These are phyloP conservation scores for Syzygium aqueum DNA, from an alignment of 345 rosid genomes.

Conservation along the genomic window DNA sequence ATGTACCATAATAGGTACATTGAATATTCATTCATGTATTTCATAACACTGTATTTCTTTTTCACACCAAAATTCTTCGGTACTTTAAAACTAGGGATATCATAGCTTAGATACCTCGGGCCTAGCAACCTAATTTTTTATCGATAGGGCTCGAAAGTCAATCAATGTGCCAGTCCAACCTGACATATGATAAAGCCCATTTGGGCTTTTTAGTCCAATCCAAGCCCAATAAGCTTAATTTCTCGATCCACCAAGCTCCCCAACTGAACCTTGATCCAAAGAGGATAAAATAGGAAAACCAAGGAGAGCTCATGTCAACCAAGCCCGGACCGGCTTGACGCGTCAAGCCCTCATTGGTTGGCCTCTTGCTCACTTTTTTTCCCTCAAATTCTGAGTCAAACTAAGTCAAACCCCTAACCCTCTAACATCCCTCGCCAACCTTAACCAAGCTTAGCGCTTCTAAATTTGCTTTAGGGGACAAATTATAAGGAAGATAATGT, in stretches of 20 bases:
- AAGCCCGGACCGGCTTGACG: accelerated
- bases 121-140: not conserved
- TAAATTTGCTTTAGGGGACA: not conserved
- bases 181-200: not conserved
- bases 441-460: not conserved
- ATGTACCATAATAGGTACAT: too few species aligned
- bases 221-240: not conserved
- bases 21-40: too few species aligned
- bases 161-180: not conserved
- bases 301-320: not conserved
- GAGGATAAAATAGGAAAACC: not conserved
- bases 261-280: not conserved
- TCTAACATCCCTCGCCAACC: not conserved
- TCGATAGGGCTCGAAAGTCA: not conserved
- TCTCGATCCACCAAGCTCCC: not conserved
- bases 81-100: not conserved
- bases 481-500: not conserved
- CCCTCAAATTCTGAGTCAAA: not conserved
- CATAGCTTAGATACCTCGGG: not conserved
- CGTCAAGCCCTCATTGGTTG: not conserved
- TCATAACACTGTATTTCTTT: too few species aligned
- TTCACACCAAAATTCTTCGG: too few species aligned
- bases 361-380: not conserved
- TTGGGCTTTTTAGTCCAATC: not conserved
- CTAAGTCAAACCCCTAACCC: not conserved